A percentile compares a stretch with the other conserved stretches of the same genome.
Evolutionary conservation across 371 early-diverging fungal genomes (phyloP).

Genomic region (Blakeslea trispora): DNA sequence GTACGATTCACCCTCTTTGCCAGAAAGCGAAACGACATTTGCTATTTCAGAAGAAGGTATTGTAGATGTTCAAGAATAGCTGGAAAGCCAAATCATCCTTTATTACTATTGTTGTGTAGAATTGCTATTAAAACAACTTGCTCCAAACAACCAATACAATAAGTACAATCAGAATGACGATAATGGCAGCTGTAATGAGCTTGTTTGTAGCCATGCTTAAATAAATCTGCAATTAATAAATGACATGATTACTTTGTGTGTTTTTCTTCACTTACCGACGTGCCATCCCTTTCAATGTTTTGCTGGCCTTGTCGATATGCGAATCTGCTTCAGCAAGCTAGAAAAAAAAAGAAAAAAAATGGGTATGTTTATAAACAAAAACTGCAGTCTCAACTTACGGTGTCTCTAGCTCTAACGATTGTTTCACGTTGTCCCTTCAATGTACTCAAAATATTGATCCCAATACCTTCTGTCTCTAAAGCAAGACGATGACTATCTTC

Average conservation of each 20-base stretch:
- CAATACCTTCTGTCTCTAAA: conserved; percentile 88
- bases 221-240: background rate
- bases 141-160: conserved; percentile 84
- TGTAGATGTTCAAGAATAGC: conserved; percentile 60
- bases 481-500: conserved; percentile 91
- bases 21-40: conserved; percentile 78
- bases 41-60: conserved; percentile 72
- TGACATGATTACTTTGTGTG: background rate
- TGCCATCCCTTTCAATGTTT: conserved; percentile 90
- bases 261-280: conserved; percentile 66
- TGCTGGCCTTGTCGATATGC: conserved; percentile 85
- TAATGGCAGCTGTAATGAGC: conserved; percentile 84
- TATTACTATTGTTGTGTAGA: too few species aligned
- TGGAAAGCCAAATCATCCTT: too few species aligned
- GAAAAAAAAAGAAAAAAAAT: too few species aligned
- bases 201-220: conserved; percentile 88
- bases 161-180: conserved; percentile 76
- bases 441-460: conserved; percentile 80
- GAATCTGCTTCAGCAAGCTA: conserved; percentile 87
- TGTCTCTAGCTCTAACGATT: conserved; percentile 82
- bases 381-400: conserved; percentile 51
- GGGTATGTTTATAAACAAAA: background rate
- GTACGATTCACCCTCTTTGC: conserved; percentile 89
- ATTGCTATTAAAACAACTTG: conserved; percentile 50
- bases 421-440: conserved; percentile 91